Evolutionary conservation across 768 basidiomycete genomes (phyloP), one percentile per base, ranked within the genome.

Genomic region (Auricularia sp.): DNA sequence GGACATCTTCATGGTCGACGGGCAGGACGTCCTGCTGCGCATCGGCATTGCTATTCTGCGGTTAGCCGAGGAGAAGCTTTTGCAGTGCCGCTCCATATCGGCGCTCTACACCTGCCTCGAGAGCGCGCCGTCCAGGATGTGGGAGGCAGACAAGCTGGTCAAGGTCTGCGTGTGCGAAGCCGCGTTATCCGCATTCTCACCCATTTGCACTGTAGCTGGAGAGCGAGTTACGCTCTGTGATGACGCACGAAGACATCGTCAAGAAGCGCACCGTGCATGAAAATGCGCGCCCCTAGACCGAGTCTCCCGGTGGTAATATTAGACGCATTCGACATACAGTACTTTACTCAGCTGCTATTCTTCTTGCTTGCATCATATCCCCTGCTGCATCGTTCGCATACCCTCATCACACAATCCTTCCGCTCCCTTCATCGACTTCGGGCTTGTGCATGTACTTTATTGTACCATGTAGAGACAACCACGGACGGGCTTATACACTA

Each of bases 1-100:
- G 95, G 96, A 99, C 70, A 81, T 97, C 21, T 91, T 98, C 75
- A 84, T 98, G 64, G 86, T 95, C 2, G 93, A 97, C 70, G 96
- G 96, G 1, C 79, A 93, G 33, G 93, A 95, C 68, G 90, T 93
- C 4, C 80, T 96, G 18, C 94, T 94, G 76, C 87, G 95, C n/a
- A 75, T 95, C 58, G 93, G 94, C 0, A 79, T 98, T 51, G 88
- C 86, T 21, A 92, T 98, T 51, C 79, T 99, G 61, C 87, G 88
- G 64, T 82, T 79, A 65, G 91, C 91, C 73, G 92, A 96, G 72
- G 79, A 80, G 51, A 94, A 97, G 68, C 83, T 99, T 0, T 76
- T 96, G 29, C 81, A 81, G 0, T 93, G 91, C 72, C 86, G 91
- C 68, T 92, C 90, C 1, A 87, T 93, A 54, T 87, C 91, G 0